A percentile compares a stretch with the other conserved stretches of the same genome.
phyloP scores from a whole-genome alignment of 2,329 filamentous ascomycete genomes.

The Botrytis paeoniae region DNA sequence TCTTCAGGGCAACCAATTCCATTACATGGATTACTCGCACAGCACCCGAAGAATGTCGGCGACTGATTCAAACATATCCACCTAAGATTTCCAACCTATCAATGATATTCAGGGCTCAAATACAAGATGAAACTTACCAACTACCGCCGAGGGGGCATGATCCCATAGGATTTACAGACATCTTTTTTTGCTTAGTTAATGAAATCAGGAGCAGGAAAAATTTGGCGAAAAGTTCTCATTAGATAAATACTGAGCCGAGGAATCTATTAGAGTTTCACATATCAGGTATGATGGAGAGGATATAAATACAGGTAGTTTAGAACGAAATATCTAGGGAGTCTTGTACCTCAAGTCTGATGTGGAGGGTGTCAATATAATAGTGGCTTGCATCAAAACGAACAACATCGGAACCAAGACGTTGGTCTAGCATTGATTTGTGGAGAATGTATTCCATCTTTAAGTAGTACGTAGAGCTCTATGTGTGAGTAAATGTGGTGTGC shows the following conservation, averaged over 20 bases:
- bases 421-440: background rate
- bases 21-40: constrained; percentile 25
- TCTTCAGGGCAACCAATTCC: constrained; percentile 21
- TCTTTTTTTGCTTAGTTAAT: background rate
- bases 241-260: background rate
- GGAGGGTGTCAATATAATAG: background rate
- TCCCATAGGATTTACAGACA: background rate
- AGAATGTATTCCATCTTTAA: background rate
- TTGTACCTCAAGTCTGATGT: background rate
- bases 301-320: too few relatives aligned
- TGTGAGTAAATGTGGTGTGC: background rate
- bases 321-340: too few relatives aligned
- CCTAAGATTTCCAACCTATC: background rate
- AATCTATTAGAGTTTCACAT: background rate
- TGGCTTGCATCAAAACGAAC: background rate
- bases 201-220: background rate
- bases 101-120: background rate
- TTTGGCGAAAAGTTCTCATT: background rate
- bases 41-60: constrained; percentile 28
- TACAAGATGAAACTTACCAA: background rate
- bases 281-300: background rate
- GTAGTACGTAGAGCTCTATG: background rate
- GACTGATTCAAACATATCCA: constrained; percentile 23
- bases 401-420: background rate
- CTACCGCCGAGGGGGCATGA: background rate